Evolutionary conservation across 495 filamentous ascomycete species (phyloP), one percentile per base, ranked within the genome.

Genomic region (Astrocystis sublimbata): DNA sequence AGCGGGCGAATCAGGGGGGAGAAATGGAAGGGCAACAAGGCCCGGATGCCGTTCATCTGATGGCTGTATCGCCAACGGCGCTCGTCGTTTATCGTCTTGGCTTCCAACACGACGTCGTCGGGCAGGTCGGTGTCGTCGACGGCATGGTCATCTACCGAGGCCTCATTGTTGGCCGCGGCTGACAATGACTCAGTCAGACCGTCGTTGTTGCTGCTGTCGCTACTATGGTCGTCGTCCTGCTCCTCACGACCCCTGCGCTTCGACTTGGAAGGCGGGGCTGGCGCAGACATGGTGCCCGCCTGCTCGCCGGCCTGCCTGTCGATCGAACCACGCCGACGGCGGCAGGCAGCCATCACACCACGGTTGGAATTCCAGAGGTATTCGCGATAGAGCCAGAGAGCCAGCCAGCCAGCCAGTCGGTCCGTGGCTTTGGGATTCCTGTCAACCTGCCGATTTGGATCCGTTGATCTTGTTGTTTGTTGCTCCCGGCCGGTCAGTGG

Each of bases 1-100:
- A 97, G 81, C 15, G 88, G 83, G 61, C 90, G 86, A 5, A 88
- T 83, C 58, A 89, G 89, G 2, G 89, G 89, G 6, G 63, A 35
- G 56, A 75, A 81, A 28, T 63, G 46, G 61, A 74, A 72, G 6
- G 71, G 69, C 33, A 75, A 38, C 7, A 64, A n/a, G n/a, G 61
- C 49, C 31, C 70, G 60, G 35, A 64, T 38, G 12, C 41, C 46
- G 17, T 10, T 19, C 5, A 43, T 36, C 40, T 40, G 19, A 35
- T 60, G 53, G 41, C 19, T 26, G 35, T 58, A 40, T 7, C 45
- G 60, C 15, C 61, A 52, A 9, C 45, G 53, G 24, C 53, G 61
- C 45, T 58, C 51, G 15, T 54, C 58, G 42, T 54, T 64, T 7
- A 46, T 51, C 2, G 35, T 59, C 53, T 58, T 65, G 35, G 62